phyloP scores from a whole-genome alignment of 2,329 filamentous ascomycete species.

The Cladosporium sp. region DNA sequence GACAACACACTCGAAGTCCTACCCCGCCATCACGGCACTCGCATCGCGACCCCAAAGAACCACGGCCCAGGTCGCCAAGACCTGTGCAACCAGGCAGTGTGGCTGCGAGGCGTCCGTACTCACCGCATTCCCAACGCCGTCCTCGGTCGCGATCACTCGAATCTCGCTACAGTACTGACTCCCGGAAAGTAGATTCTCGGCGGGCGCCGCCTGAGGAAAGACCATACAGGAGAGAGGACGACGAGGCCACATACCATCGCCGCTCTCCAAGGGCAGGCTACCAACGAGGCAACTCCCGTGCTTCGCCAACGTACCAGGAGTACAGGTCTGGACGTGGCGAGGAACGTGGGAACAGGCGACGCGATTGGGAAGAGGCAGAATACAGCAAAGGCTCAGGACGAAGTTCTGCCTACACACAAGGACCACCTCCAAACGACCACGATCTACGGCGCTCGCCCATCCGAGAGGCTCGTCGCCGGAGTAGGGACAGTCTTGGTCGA shows the following conservation, averaged over 20 bases:
- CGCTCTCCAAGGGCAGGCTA: constrained; percentile 10
- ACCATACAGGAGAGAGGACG: constrained; percentile 24
- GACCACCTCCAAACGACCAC: not conserved
- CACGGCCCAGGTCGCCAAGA: constrained; percentile 37
- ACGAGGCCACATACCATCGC: constrained; percentile 12
- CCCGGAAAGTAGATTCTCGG: constrained; percentile 30
- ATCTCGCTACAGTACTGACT: constrained; percentile 38
- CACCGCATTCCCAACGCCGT: constrained; percentile 40
- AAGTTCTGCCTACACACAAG: not conserved
- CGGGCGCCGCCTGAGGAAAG: constrained; percentile 22
- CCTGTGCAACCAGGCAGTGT: constrained; percentile 25
- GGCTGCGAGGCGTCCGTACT: constrained; percentile 29
- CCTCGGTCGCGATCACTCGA: constrained; percentile 42
- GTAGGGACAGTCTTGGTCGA: constrained; percentile 3
- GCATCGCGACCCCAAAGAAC: constrained; percentile 35
- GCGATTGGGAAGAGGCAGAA: constrained; percentile 6
- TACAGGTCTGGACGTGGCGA: constrained; percentile 13
- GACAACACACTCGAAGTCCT: constrained; percentile 26
- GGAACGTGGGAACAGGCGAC: not conserved
- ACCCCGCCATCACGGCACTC: constrained; percentile 29
- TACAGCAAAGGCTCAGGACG: constrained; percentile 21
- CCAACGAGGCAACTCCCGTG: constrained; percentile 12
- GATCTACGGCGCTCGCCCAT: not conserved
- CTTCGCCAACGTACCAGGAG: not conserved
- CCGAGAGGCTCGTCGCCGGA: not conserved